Conservation (phyloP, 441 rosid genomes). For the Codiaeum variegatum region DNA sequence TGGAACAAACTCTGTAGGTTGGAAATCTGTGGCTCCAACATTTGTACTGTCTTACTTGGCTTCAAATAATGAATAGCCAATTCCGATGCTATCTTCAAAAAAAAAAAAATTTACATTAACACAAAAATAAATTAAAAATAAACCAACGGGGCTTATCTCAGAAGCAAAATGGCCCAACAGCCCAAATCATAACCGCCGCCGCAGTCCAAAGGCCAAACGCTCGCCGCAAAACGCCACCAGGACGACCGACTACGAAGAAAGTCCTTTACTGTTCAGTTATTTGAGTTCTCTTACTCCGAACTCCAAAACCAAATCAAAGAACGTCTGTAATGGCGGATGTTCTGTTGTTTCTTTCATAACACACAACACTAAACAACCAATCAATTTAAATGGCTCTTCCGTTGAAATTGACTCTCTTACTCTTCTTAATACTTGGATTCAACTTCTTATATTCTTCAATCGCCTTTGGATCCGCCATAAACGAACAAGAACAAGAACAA, state of each 20-base stretch:
- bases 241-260: background rate
- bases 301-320: constrained; percentile 1
- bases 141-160: background rate
- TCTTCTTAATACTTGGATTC: constrained; percentile 19
- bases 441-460: constrained; percentile 13
- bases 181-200: constrained; percentile 4
- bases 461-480: constrained; percentile 35
- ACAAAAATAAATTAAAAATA: background rate
- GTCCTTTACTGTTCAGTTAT: background rate
- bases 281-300: background rate
- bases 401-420: constrained; percentile 12
- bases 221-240: background rate
- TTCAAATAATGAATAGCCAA: too few relatives aligned
- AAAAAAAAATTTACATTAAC: background rate
- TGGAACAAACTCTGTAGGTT: too few relatives aligned
- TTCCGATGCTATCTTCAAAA: too few relatives aligned
- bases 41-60: too few relatives aligned
- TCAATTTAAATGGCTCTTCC: constrained; percentile 29
- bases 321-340: constrained; percentile 13
- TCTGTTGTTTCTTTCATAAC: background rate
- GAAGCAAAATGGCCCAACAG: background rate
- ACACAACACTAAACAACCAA: background rate
- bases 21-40: too few relatives aligned
- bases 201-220: background rate
- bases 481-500: constrained; percentile 29